phyloP scores from a whole-genome alignment of 331 rosid species.

The Erythrophleum ivorense region DNA sequence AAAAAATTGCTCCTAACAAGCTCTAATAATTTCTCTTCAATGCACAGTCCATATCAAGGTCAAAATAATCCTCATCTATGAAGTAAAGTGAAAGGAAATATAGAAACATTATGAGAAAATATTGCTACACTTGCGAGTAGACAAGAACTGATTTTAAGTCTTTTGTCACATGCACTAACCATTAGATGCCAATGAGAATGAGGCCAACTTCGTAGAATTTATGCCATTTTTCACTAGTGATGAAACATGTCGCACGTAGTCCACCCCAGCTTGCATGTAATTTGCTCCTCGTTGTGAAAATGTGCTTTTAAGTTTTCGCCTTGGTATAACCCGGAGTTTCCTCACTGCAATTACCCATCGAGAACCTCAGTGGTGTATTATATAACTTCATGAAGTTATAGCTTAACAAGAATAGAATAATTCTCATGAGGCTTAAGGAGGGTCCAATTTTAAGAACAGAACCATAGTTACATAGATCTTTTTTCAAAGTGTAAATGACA shows the following conservation, averaged over 20 bases:
- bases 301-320: slow-evolving; percentile 74
- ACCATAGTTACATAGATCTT: neutral
- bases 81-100: slow-evolving; percentile 27
- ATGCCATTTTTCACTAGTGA: slow-evolving; percentile 80
- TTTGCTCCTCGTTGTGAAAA: slow-evolving; percentile 78
- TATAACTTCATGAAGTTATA: neutral
- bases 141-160: neutral
- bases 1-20: slow-evolving; percentile 17
- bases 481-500: neutral
- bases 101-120: neutral
- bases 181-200: slow-evolving; percentile 58
- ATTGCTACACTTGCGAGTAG: neutral
- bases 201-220: slow-evolving; percentile 63
- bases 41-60: slow-evolving; percentile 11
- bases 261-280: slow-evolving; percentile 81
- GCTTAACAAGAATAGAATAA: neutral
- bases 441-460: neutral
- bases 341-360: slow-evolving; percentile 62
- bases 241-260: slow-evolving; percentile 75
- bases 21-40: neutral
- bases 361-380: slow-evolving; percentile 23
- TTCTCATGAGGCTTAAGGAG: slow-evolving; percentile 23
- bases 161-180: slow-evolving; percentile 56
- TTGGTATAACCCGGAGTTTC: slow-evolving; percentile 81
- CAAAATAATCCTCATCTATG: slow-evolving; percentile 18